Evolutionary conservation across 1,139 yeast species (phyloP).

Genomic region (Candida buenavistaensis): DNA sequence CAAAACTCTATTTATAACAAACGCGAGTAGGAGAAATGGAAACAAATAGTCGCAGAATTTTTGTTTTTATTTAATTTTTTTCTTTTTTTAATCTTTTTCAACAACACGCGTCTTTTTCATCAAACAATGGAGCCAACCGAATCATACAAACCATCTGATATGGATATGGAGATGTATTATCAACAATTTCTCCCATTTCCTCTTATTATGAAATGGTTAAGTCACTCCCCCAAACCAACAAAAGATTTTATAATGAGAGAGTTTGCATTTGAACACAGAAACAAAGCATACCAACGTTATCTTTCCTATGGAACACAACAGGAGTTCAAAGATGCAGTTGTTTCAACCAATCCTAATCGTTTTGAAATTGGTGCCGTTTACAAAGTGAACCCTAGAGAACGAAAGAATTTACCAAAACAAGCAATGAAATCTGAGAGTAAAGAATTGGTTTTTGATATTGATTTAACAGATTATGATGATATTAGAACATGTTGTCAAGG

Average conservation of each 20-base stretch:
- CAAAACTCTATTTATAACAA: too few relatives aligned
- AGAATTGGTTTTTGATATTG: conserved; percentile 94
- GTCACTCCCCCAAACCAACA: conserved; percentile 73
- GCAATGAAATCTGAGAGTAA: conserved; percentile 81
- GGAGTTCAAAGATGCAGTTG: conserved; percentile 76
- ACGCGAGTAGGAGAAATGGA: too few relatives aligned
- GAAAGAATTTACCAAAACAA: conserved; percentile 75
- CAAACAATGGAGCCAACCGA: too few relatives aligned
- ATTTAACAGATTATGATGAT: conserved; percentile 94
- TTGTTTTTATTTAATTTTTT: too few relatives aligned
- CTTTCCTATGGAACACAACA: conserved; percentile 67
- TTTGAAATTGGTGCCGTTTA: conserved; percentile 96
- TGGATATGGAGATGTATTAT: conserved; percentile 77
- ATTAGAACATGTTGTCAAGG: conserved; percentile 91
- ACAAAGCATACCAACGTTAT: conserved; percentile 88
- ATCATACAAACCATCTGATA: conserved; percentile 57
- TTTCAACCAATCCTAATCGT: conserved; percentile 78
- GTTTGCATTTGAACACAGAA: conserved; percentile 84
- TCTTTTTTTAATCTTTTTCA: too few relatives aligned
- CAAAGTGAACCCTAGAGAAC: conserved; percentile 79
- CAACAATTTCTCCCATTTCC: conserved; percentile 70
- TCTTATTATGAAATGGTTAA: conserved; percentile 81
- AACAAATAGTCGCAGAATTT: too few relatives aligned
- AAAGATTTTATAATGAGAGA: conserved; percentile 84
- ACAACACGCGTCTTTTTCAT: too few relatives aligned